Base-by-base conservation (phyloP, 169 alveolate species). In the Eimeria maxima region DNA sequence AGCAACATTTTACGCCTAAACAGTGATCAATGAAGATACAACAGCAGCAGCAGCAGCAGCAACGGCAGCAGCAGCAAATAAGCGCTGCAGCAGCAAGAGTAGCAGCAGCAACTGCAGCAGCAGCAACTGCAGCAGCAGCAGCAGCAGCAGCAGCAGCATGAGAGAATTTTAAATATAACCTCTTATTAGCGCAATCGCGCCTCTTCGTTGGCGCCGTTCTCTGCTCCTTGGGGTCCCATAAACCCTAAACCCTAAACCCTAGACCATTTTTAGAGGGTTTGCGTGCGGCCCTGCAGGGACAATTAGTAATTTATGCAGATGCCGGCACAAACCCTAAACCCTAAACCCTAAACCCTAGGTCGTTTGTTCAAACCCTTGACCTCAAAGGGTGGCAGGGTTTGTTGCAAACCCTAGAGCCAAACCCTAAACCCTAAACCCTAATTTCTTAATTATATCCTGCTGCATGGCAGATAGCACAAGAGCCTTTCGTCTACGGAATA, bases 91-190 rank as follows among this genome's bases (percentile, higher is more conserved):
- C n/a, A n/a, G n/a, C n/a, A n/a, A n/a, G n/a, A n/a, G n/a, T n/a
- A 50, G 57, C 11, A 50, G 57, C 57, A 50, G 57, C 11, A 50
- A 11, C 57, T 50, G 57, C 57, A 50, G 57, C 57, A 50, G 57
- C 57, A 50, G 11, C 57, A 57, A 45, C 80, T n/a, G 80, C 80
- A 69, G 38, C 45, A 69, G 80, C 45, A 69, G 80, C 14, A 69
- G 80, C 80, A 69, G 80, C 80, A 69, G 80, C 80, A 69, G 80
- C 38, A 69, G 80, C 80, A 69, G 80, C 80, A 69, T 42, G n/a
- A 69, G 45, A 4, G 20, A 8, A 69, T n/a, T 69, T 33, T 22
- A 69, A 33, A 45, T 10, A 4, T n/a, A 18, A n/a, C 80, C 80
- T 50, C 57, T 50, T 11, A 50, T n/a, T n/a, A 50, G 57, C 57